Evolutionary conservation across 2,329 filamentous ascomycete genomes (phyloP).

Genomic region (Arthrobotrys megalospora): DNA sequence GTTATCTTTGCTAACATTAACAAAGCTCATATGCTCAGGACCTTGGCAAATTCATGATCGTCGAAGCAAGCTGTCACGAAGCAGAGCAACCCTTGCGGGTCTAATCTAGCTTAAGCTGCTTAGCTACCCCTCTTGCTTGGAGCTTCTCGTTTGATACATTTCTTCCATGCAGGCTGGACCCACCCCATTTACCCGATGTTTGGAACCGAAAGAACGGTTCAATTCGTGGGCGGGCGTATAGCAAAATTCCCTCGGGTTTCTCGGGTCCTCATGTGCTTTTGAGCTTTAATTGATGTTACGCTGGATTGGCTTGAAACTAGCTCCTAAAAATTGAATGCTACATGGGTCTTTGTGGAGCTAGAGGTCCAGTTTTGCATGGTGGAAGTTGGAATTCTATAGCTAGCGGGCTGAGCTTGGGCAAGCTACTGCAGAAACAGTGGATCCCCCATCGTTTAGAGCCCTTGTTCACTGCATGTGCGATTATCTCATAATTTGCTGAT

Average conservation of each 20-base stretch:
- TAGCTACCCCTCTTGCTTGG: slow-evolving; percentile 33
- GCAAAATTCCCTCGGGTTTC: slow-evolving; percentile 61
- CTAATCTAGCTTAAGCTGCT: slow-evolving; percentile 38
- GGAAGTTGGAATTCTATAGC: slow-evolving; percentile 27
- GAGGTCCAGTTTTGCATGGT: slow-evolving; percentile 21
- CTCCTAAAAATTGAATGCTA: slow-evolving; percentile 10
- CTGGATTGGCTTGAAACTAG: slow-evolving; percentile 15
- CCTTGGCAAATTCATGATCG: slow-evolving; percentile 5
- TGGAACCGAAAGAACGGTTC: slow-evolving; percentile 59
- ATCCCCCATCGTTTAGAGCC: slow-evolving; percentile 59
- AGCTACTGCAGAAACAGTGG: slow-evolving; percentile 53
- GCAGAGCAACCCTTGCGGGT: slow-evolving; percentile 30
- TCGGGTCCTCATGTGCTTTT: slow-evolving; percentile 48
- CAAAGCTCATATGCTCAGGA: not conserved
- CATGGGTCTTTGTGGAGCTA: slow-evolving; percentile 24
- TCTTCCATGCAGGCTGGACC: slow-evolving; percentile 45
- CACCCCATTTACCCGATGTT: slow-evolving; percentile 55
- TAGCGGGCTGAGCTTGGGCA: slow-evolving; percentile 28
- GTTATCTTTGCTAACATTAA: slow-evolving; percentile 21
- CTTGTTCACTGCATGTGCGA: slow-evolving; percentile 61
- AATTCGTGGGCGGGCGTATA: slow-evolving; percentile 38
- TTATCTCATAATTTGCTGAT: slow-evolving; percentile 62
- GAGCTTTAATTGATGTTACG: slow-evolving; percentile 33
- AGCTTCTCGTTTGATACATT: slow-evolving; percentile 50
- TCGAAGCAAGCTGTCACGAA: slow-evolving; percentile 35